These are phyloP conservation scores for Eucalyptus curtisii DNA, from an alignment of 345 rosid genomes.

Conservation along the genomic window DNA sequence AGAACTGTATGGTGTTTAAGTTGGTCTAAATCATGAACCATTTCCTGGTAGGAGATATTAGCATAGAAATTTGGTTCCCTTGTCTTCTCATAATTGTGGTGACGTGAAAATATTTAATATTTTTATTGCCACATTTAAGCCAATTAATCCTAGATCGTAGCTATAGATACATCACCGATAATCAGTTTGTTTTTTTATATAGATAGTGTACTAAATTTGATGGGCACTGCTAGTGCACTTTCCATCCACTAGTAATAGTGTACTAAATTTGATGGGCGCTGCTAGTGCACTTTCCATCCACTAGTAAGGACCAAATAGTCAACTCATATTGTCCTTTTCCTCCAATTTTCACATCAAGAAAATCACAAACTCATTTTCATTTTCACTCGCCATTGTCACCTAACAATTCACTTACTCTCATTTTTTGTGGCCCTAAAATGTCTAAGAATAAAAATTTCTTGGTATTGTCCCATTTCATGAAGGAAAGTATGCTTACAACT, in stretches of 20 bases:
- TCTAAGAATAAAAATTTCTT: background rate
- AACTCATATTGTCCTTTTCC: background rate
- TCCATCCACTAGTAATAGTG: background rate
- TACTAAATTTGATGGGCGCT: no score
- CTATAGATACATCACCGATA: accelerated
- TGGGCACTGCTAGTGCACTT: background rate
- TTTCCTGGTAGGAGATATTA: accelerated
- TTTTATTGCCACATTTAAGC: no score
- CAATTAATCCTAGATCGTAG: no score
- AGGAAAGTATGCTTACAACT: background rate
- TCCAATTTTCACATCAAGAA: background rate
- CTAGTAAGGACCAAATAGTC: background rate
- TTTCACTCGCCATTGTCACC: background rate
- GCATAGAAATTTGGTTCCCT: no score
- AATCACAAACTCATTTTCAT: background rate
- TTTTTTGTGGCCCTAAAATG: background rate
- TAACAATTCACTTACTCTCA: background rate
- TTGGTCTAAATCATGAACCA: no score
- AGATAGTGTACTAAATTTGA: background rate
- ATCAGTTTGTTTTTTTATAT: no score
- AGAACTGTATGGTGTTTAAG: accelerated
- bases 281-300: background rate
- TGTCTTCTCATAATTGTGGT: no score
- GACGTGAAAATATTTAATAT: no score
- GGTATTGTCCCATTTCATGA: background rate